Evolutionary conservation across 2,329 filamentous ascomycete species (phyloP), one percentile per base, ranked within the genome.

Genomic region (Nakataea oryzae): DNA sequence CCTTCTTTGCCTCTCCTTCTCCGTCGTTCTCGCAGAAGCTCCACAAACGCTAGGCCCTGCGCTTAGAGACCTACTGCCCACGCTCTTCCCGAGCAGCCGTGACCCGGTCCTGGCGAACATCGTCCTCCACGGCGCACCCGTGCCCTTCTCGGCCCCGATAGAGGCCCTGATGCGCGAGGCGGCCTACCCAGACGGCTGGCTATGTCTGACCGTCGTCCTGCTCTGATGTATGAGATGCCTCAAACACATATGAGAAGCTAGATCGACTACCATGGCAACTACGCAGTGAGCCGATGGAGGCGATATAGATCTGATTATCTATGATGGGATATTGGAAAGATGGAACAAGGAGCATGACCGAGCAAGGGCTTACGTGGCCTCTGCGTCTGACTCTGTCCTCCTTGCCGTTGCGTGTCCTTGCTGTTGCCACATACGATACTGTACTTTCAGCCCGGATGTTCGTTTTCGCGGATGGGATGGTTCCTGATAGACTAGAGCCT

Each of bases 121-220:
- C 2, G 82, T 97, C 8, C 75, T 97, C 69, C 95, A 99, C 76
- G 95, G 95, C 1, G 90, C 87, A 1, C 82, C 86, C 0, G 83
- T 96, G 63, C 93, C 95, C 1, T 89, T 97, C 77, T 76, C 79
- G 63, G 89, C 92, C 1, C 87, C 87, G 28, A 74, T 99, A 24
- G 89, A 91, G 70, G 93, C 97, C 58, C 73, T 99, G 63, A 89
- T 95, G 75, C 83, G 86, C 62, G 88, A 89, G 69, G 89, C 90
- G 4, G 86, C 91, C 1, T 97, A 97, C 78, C 86, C 91, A 0
- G 95, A 99, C 75, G 95, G 95, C 0, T 99, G 93, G 88, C 74
- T 96, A 29, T 91, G 91, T 73, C 75, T 97, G 55, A 89, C 91
- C 61, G 83, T 97, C 6, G 81, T 87, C 26, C 88, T 96, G 78